Percentiles rank a stretch among this genome's conserved stretches.
phyloP scores from a whole-genome alignment of 169 alveolate genomes.

The Plasmodium ovale region DNA sequence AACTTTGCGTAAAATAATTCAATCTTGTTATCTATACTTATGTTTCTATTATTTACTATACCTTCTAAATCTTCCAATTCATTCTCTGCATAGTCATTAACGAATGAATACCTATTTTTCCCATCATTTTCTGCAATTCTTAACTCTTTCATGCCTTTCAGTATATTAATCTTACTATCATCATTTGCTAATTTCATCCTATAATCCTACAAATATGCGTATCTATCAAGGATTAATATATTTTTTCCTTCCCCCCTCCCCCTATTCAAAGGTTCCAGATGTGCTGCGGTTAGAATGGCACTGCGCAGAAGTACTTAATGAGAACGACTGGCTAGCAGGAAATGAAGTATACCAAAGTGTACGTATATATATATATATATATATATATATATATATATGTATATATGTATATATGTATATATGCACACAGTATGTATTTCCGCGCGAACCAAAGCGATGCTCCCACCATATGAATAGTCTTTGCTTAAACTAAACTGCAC shows the following conservation, averaged over 20 bases:
- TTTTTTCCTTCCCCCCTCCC: neutral
- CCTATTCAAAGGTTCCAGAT: too few relatives aligned
- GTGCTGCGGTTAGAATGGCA: too few relatives aligned
- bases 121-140: constrained; percentile 39
- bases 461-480: too few relatives aligned
- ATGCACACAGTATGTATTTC: neutral
- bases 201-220: neutral
- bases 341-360: too few relatives aligned
- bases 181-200: constrained; percentile 48
- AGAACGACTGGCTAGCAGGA: too few relatives aligned
- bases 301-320: too few relatives aligned
- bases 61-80: constrained; percentile 49
- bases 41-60: constrained; percentile 27
- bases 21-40: constrained; percentile 59
- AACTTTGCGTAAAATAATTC: constrained; percentile 63
- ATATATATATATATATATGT: too few relatives aligned
- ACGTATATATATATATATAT: too few relatives aligned
- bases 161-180: constrained; percentile 25
- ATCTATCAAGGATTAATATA: neutral
- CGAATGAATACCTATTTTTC: neutral
- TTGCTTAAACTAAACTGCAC: too few relatives aligned
- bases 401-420: too few relatives aligned
- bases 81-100: constrained; percentile 27
- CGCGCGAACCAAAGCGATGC: neutral
- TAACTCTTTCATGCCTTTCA: constrained; percentile 22